Percentiles rank a stretch among this genome's conserved stretches.
Conservation (phyloP, 139 green algal species). For the Yamagishiella unicocca region DNA sequence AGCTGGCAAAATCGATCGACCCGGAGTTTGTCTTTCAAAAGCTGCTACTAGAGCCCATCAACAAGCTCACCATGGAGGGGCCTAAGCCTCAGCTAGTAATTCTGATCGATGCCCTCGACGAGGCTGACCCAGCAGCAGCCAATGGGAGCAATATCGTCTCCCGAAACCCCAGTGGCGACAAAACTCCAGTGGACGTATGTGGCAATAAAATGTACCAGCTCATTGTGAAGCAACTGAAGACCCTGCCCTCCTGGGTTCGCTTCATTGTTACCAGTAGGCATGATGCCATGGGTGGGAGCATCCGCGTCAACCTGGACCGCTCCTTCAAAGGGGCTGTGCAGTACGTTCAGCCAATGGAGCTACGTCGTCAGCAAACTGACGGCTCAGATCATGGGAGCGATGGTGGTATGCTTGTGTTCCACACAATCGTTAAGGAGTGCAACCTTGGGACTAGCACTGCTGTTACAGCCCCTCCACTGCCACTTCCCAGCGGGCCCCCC, state of each 20-base stretch:
- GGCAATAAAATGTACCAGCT: constrained; percentile 39
- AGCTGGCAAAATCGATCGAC: no score
- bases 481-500: no score
- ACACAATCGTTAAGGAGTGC: constrained; percentile 8
- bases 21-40: no score
- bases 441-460: no score
- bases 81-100: constrained; percentile 24
- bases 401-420: constrained; percentile 23
- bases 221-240: background rate
- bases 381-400: no score
- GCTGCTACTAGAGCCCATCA: no score
- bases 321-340: background rate
- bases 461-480: no score
- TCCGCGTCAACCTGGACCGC: constrained; percentile 6
- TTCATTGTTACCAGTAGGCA: constrained; percentile 43
- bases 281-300: constrained; percentile 17
- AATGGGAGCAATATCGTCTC: no score
- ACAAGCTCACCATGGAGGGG: no score
- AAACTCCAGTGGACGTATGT: background rate
- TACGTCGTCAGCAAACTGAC: no score
- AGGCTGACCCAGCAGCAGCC: constrained; percentile 10
- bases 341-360: background rate
- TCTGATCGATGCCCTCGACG: constrained; percentile 44
- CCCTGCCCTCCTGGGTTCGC: constrained; percentile 29
- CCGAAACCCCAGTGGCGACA: no score